Evolutionary conservation across 192 early-diverging fungal species (phyloP), one percentile per base, ranked within the genome.

Genomic region (Podila epicladia): DNA sequence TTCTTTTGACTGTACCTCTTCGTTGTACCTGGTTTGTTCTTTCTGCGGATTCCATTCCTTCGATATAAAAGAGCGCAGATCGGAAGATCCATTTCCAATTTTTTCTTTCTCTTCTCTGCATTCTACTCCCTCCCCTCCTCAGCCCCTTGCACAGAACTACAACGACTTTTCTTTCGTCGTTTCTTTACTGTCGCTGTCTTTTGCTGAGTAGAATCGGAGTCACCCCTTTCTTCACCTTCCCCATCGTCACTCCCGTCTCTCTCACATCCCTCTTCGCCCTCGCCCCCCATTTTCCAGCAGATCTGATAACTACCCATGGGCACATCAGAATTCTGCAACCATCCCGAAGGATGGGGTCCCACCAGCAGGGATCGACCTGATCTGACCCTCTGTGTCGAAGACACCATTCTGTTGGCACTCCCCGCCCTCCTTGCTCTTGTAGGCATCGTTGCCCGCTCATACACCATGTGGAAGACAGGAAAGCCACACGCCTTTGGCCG

Each of bases 301-400:
- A 45, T 45, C 41, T 45, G 41, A 45, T 45, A 45, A 45, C 41
- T 17, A 45, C 41, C 41, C 22, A 38, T 61, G 50, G n/a, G 24
- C 32, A 48, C 67, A 58, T 58, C 28, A 41, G 33, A 22, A 22
- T 48, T 55, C 49, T 37, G 48, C 15, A 20, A 49, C 32, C 45
- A 50, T 64, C 17, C 13, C 20, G 49, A n/a, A 26, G 22, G 55
- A 63, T 62, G 72, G 77, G 77, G 77, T 63, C 77, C 77, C 28
- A 80, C 77, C 8, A 73, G 71, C 45, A 8, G 9, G 5, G 17
- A 0, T 4, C 33, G 70, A 5, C 19, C 71, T n/a, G 77, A 80
- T 61, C 64, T 80, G n/a, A 80, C 77, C 8, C 71, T 61, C 8
- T 80, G 77, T n/a, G 65, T 80, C 28, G 77, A 80, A 35, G 62